Evolutionary conservation across 2,329 filamentous ascomycete species (phyloP), one percentile per base, ranked within the genome.

Genomic region (Amphichorda felina): DNA sequence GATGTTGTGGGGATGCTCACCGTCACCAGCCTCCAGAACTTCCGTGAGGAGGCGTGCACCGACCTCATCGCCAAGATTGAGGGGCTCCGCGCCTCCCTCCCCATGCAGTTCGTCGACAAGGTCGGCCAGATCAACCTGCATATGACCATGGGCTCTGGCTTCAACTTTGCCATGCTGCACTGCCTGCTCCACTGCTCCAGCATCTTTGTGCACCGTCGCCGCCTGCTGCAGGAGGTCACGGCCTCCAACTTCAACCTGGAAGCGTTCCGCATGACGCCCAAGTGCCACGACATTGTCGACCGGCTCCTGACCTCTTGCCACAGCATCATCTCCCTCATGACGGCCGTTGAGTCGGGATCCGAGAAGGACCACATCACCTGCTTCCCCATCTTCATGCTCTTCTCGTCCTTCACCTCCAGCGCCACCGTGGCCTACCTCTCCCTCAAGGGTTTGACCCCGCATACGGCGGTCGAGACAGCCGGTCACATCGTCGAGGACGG

Each of bases 301-400:
- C 63, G 62, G 13, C 68, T 76, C 36, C 70, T 77, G 40, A 67
- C 66, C 7, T 69, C 72, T 4, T 75, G 70, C 41, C 72, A 76
- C 45, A 68, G 63, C 50, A 72, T 73, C 40, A 68, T 75, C 33
- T 63, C 66, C 5, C 63, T 75, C 37, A 57, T 76, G 15, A 59
- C 64, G 4, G 66, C 71, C 2, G 64, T 77, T 3, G 72, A 76
- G 51, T 53, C 61, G 9, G 70, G 70, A 8, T 59, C 65, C 2
- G 71, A 76, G 35, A 75, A 75, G 55, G 70, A 75, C 36, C 59
- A 62, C 17, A 60, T 68, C n/a, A 58, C 70, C n/a, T 74, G 68
- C 51, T 73, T 75, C 53, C 72, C 72, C 26, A 71, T 77, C 37
- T 73, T 75, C 41, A 76, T 77, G 72, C 59, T 76, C 10, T 77